Percentiles rank a stretch among this genome's conserved stretches.
phyloP scores from a whole-genome alignment of 208 protist genomes.

The Crithidia thermophila region DNA sequence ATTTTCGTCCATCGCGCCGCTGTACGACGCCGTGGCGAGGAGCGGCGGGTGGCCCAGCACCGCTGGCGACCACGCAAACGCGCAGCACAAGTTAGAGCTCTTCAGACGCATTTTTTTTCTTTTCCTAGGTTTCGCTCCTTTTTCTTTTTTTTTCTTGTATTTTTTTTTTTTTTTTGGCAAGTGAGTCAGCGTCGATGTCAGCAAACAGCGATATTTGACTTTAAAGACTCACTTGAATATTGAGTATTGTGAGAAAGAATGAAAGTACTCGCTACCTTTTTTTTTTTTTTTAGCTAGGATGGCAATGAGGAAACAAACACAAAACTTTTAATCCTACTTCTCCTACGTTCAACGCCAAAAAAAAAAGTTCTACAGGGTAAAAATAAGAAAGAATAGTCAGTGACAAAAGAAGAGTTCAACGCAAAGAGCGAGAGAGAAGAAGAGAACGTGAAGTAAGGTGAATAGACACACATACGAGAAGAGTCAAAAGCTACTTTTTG shows the following conservation, averaged over 20 bases:
- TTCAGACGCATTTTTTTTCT: constrained; percentile 67
- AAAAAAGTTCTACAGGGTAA: too few species aligned
- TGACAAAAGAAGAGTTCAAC: constrained; percentile 5
- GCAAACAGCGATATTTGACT: not conserved
- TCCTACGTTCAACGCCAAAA: not conserved
- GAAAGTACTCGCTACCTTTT: too few species aligned
- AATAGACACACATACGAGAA: constrained; percentile 7
- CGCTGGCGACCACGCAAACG: constrained; percentile 79
- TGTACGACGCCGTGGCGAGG: constrained; percentile 70
- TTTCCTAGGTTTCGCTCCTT: not conserved
- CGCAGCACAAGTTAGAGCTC: constrained; percentile 52
- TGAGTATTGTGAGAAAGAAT: too few species aligned
- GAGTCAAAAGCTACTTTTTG: not conserved
- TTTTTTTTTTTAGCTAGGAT: not conserved
- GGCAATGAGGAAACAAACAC: not conserved
- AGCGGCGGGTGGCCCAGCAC: constrained; percentile 54
- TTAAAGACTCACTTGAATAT: too few species aligned
- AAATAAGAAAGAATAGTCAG: constrained; percentile 1
- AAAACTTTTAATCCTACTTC: constrained; percentile 3
- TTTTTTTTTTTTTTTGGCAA: not conserved
- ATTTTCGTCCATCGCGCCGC: constrained; percentile 76
- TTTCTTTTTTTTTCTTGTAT: not conserved
- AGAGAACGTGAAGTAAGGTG: constrained; percentile 3
- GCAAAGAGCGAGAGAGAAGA: too few species aligned
- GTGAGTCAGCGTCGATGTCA: not conserved